A percentile compares a stretch with the other conserved stretches of the same genome.
These are phyloP conservation scores for Zygosaccharomyces lentus DNA, from an alignment of 805 yeast genomes.

Conservation along the genomic window DNA sequence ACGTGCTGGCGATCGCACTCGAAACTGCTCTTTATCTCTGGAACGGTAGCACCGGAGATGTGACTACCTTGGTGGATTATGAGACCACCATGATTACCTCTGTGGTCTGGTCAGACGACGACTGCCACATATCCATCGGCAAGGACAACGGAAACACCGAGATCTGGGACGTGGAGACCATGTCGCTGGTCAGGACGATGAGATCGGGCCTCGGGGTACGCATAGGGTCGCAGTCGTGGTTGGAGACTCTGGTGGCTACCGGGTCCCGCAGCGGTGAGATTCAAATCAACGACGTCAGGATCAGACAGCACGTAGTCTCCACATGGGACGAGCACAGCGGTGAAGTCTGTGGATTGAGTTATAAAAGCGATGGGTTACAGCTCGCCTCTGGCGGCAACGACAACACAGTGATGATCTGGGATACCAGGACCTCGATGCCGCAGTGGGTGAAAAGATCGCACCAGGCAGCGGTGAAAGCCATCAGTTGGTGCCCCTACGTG, in stretches of 20 bases:
- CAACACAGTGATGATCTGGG: conserved; percentile 91
- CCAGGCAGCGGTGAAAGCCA: conserved; percentile 91
- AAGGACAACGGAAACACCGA: conserved; percentile 78
- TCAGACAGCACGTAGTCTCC: conserved; percentile 67
- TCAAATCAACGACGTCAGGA: conserved; percentile 84
- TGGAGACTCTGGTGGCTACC: conserved; percentile 70
- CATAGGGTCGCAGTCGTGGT: conserved; percentile 83
- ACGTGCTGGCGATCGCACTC: conserved; percentile 82
- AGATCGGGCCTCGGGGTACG: conserved; percentile 63
- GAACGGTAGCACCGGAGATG: conserved; percentile 84
- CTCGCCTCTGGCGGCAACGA: conserved; percentile 94
- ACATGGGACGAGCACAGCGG: conserved; percentile 67
- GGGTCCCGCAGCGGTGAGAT: conserved; percentile 86
- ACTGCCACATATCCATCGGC: conserved; percentile 80
- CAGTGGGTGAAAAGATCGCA: conserved; percentile 73
- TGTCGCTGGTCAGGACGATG: conserved; percentile 73
- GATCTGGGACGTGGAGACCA: conserved; percentile 88
- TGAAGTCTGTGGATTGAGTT: conserved; percentile 88
- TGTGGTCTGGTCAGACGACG: conserved; percentile 87
- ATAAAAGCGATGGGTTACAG: conserved; percentile 78
- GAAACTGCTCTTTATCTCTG: conserved; percentile 82
- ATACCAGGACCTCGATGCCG: conserved; percentile 66
- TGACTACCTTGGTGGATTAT: conserved; percentile 60
- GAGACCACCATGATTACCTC: conserved; percentile 43
- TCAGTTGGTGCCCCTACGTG: conserved; percentile 92